phyloP scores from a whole-genome alignment of 1,139 yeast genomes.

The Suhomyces guaymorum region DNA sequence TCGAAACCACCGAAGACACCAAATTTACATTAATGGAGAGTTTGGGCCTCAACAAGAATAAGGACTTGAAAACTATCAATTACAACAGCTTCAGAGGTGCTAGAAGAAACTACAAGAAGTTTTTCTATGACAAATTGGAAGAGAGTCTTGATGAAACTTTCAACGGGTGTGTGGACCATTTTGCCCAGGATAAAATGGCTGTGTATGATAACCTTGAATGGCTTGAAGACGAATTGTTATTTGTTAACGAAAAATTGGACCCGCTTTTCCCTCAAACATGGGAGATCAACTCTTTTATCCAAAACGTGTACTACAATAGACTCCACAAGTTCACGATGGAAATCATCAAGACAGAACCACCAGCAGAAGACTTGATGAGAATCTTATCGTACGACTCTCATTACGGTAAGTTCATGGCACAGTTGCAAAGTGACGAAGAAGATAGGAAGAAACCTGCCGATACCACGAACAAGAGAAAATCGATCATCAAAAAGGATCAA shows the following conservation, averaged over 20 bases:
- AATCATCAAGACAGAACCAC: constrained; percentile 71
- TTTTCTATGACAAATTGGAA: constrained; percentile 63
- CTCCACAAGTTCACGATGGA: constrained; percentile 63
- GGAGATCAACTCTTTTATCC: constrained; percentile 66
- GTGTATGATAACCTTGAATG: constrained; percentile 76
- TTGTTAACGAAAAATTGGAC: constrained; percentile 59
- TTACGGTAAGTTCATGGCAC: constrained; percentile 46
- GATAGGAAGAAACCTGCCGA: constrained; percentile 7
- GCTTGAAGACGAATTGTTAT: constrained; percentile 77
- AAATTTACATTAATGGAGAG: constrained; percentile 54
- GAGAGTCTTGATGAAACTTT: constrained; percentile 66
- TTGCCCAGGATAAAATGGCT: constrained; percentile 51
- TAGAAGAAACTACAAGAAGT: constrained; percentile 63
- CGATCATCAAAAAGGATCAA: constrained; percentile 42
- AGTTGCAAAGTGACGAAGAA: constrained; percentile 19
- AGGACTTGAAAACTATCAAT: constrained; percentile 23
- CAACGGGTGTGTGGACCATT: constrained; percentile 62
- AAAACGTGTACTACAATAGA: constrained; percentile 67
- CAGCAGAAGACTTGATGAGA: constrained; percentile 60
- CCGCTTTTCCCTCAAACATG: constrained; percentile 69
- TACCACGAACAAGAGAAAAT: constrained; percentile 29
- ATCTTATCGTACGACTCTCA: constrained; percentile 76
- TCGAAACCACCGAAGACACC: constrained; percentile 77
- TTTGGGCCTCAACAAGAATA: constrained; percentile 30
- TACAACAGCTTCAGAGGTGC: constrained; percentile 42